Base-by-base conservation (phyloP, 2,329 filamentous ascomycete species). In the Nemania serpens region DNA sequence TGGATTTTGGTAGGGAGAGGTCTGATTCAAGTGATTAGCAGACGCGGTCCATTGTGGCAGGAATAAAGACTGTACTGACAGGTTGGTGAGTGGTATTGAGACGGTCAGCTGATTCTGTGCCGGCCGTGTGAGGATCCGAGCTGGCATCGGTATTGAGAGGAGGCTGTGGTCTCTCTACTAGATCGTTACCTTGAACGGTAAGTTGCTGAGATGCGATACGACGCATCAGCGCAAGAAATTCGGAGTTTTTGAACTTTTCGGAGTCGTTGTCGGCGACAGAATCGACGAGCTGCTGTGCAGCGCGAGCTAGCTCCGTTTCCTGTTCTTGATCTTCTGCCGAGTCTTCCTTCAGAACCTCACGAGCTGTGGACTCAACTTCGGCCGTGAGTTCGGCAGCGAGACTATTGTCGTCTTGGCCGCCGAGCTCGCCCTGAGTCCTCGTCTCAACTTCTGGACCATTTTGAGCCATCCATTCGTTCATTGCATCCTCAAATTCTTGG, bases 181-280 rank as follows among this genome's bases (percentile, higher is more conserved):
- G 80, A 68, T 86, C 84, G 71, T 91, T 88, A 42, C 88, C 90
- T 66, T 91, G 82, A 39, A 95, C 86, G 50, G 84, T 83, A 13
- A 93, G 86, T 76, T 95, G 88, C 57, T 84, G 81, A 70, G 91
- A 87, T 53, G 89, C 84, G 56, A 95, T 84, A 61, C 85, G 84
- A 29, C 89, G 85, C 91, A 96, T 95, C 47, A 96, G 78, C 3
- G 84, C 81, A 0, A 94, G 76, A 70, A 96, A 96, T 60, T 85
- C 85, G 66, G 90, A 93, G 70, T 93, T 86, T 68, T 87, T 85
- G 74, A 95, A 95, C 71, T 94, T 94, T 48, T 86, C 78, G 57
- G 84, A 88, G 59, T 85, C 82, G 67, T 94, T 88, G 68, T 88
- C 80, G 18, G 84, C 81, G 12, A 96, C 84, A 39, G 85, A 87